Base-by-base conservation (phyloP, 1,284 basidiomycete genomes). In the Boletus semigastroideus region DNA sequence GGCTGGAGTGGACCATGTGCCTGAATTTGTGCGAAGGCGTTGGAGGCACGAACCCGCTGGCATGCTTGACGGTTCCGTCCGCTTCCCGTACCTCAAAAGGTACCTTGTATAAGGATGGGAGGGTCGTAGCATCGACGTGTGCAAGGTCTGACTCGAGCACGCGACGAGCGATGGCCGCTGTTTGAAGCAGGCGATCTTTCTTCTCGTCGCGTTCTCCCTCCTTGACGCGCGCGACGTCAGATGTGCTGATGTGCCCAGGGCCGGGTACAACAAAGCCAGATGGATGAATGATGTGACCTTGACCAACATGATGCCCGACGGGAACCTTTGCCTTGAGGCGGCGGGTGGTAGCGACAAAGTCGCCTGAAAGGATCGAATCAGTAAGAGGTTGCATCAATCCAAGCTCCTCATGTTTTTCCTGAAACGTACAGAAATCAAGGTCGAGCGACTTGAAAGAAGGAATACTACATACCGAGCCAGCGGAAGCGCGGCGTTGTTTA, bases 21-120 rank as follows among this genome's bases (percentile, higher is more conserved):
- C 55, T 66, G 47, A 72, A 73, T n/a, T 63, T 61, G 51, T 71
- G 57, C 25, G 61, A 63, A 28, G 73, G 64, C 5, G 71, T 73
- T 9, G 72, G 72, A 1, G 72, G 72, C 2, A 67, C 61, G 51
- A 72, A 73, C 1, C 73, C 73, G 36, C 69, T 72, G 9, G 70
- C 62, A 49, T 74, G 72, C 28, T 59, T 63, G 41, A 70, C 54
- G 7, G 50, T 63, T 8, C 72, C 72, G 34, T 74, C 71, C 5
- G 47, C 42, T 13, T 67, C 63, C 34, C 58, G 54, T 0, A 72
- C 59, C 52, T 73, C 72, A 22, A 68, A 68, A 1, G 73, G 73
- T 12, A 74, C 58, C 53, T 73, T 74, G 42, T 61, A 59, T 12
- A 42, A 39, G 10, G 50, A 51, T 1, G 58, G 56, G 19, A 63